Percentiles rank a stretch among this genome's conserved stretches.
Conservation (phyloP, 1,284 basidiomycete genomes). For the Cutaneotrichosporon cavernicola region DNA sequence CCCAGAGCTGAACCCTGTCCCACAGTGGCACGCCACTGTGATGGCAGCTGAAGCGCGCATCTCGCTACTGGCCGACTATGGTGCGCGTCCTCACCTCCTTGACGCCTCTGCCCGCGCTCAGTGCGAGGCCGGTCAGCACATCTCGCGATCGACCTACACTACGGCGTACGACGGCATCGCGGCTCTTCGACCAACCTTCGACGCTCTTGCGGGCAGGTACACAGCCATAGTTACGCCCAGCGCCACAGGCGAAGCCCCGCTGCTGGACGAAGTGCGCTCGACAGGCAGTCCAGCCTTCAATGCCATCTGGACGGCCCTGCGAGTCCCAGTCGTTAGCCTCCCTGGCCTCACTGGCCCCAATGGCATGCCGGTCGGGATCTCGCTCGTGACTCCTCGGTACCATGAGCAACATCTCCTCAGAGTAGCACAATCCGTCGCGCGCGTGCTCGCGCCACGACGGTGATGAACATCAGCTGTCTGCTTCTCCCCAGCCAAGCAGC, state of each 20-base stretch:
- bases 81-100: slow-evolving; percentile 10
- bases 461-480: not conserved
- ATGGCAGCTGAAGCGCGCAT: slow-evolving; percentile 31
- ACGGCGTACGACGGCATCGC: slow-evolving; percentile 35
- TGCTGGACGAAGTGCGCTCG: slow-evolving; percentile 27
- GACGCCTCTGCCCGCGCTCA: slow-evolving; percentile 30
- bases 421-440: slow-evolving; percentile 1
- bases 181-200: slow-evolving; percentile 29
- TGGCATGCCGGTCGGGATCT: slow-evolving; percentile 35
- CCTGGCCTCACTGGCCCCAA: slow-evolving; percentile 32
- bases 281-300: slow-evolving; percentile 37
- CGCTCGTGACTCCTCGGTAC: slow-evolving; percentile 30
- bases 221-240: slow-evolving; percentile 34
- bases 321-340: slow-evolving; percentile 35
- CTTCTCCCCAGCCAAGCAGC: not conserved
- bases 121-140: slow-evolving; percentile 24
- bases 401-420: slow-evolving; percentile 20
- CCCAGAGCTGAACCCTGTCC: slow-evolving; percentile 25
- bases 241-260: slow-evolving; percentile 32
- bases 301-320: slow-evolving; percentile 37
- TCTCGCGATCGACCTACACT: slow-evolving; percentile 24
- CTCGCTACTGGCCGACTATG: slow-evolving; percentile 28
- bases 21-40: slow-evolving; percentile 32
- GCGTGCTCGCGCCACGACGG: not conserved
- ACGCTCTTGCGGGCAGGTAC: slow-evolving; percentile 30